phyloP scores from a whole-genome alignment of 2,329 filamentous ascomycete genomes.

The Ophiostoma quercus region DNA sequence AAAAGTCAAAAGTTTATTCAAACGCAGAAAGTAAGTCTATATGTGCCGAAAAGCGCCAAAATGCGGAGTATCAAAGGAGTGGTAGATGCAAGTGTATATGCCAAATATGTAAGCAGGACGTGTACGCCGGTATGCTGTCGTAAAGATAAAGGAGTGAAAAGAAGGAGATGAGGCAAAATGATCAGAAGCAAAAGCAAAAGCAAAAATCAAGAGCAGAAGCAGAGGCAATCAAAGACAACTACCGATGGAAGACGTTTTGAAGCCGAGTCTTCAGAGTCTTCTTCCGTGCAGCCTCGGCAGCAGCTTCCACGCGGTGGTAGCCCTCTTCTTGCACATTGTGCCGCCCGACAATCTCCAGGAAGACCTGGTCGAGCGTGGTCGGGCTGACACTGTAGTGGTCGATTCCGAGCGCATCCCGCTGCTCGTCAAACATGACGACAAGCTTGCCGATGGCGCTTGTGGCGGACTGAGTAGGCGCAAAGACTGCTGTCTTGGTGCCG shows the following conservation, averaged over 20 bases:
- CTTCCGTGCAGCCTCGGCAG: slow-evolving; percentile 5
- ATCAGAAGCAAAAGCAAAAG: not conserved
- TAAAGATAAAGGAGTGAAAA: not conserved
- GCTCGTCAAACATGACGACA: slow-evolving; percentile 67
- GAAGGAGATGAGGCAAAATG: not conserved
- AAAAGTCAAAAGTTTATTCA: not conserved
- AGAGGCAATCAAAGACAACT: not conserved
- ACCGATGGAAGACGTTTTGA: not conserved
- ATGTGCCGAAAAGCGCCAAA: slow-evolving; percentile 1
- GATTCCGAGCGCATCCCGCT: slow-evolving; percentile 63
- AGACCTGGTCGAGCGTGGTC: slow-evolving; percentile 86
- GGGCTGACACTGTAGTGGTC: slow-evolving; percentile 84
- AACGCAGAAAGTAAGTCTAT: not conserved
- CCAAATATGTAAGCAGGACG: not conserved
- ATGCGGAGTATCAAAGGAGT: not conserved
- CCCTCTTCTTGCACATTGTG: slow-evolving; percentile 75
- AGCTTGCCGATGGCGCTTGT: slow-evolving; percentile 59
- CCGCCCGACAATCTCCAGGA: slow-evolving; percentile 74
- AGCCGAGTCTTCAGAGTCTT: not conserved
- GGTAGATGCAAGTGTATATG: not conserved
- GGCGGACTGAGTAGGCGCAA: slow-evolving; percentile 25
- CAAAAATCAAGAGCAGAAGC: not conserved
- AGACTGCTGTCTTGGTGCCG: not conserved
- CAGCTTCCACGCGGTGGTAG: slow-evolving; percentile 35
- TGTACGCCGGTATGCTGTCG: not conserved